Evolutionary conservation across 192 early-diverging fungal species (phyloP).

Genomic region (Coemansia sp.): DNA sequence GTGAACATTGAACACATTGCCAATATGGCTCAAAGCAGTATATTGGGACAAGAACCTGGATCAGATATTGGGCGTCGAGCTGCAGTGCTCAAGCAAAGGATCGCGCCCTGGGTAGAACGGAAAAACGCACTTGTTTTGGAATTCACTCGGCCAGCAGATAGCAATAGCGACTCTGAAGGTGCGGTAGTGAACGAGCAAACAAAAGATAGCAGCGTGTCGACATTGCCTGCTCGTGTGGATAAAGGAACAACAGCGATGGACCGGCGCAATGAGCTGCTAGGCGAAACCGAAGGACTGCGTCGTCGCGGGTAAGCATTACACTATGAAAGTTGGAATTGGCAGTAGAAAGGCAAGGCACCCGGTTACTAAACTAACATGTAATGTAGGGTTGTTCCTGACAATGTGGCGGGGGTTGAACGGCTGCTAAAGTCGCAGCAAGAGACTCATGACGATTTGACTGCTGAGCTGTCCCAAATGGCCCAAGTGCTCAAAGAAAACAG

Average conservation of each 20-base stretch:
- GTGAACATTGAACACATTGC: constrained; percentile 34
- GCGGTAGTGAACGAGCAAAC: not conserved
- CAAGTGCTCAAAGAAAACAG: constrained; percentile 47
- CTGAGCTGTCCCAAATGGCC: constrained; percentile 46
- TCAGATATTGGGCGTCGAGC: constrained; percentile 1
- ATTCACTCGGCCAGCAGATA: not conserved
- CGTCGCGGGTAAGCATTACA: constrained; percentile 36
- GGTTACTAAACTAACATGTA: not conserved
- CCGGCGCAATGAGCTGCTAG: constrained; percentile 41
- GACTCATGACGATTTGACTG: constrained; percentile 48
- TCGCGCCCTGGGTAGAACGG: constrained; percentile 33
- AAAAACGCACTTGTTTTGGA: constrained; percentile 20
- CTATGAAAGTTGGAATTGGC: not conserved
- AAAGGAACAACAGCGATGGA: not conserved
- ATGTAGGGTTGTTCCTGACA: constrained; percentile 38
- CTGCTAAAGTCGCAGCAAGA: constrained; percentile 46
- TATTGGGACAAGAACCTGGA: not conserved
- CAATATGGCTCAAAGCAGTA: not conserved
- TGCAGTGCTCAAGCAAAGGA: constrained; percentile 9
- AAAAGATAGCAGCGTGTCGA: not conserved
- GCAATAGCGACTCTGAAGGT: not conserved
- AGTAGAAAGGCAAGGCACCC: not conserved
- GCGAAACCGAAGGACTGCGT: constrained; percentile 42
- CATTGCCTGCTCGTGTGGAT: not conserved
- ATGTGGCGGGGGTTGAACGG: constrained; percentile 37